Evolutionary conservation across 257 asterid genomes (phyloP).

Genomic region (Anisodus tanguticus): DNA sequence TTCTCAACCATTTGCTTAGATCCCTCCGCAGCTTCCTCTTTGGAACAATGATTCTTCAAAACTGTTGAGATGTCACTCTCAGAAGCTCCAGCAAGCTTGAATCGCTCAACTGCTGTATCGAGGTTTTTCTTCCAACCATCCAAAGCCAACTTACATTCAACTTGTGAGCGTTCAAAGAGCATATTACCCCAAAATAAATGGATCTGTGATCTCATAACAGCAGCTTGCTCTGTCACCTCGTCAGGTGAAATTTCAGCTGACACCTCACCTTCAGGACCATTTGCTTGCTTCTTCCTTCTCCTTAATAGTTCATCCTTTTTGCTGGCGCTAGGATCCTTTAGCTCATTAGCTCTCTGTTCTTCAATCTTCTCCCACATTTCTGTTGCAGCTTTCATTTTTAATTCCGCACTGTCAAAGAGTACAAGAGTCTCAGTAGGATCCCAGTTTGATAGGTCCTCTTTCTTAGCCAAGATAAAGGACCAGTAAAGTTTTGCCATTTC

Average conservation of each 20-base stretch:
- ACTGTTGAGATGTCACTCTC: conserved; percentile 81
- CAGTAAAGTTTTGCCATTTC: conserved; percentile 98
- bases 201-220: conserved; percentile 91
- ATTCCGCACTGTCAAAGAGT: conserved; percentile 81
- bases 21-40: conserved; percentile 54
- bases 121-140: conserved; percentile 82
- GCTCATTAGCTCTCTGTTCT: conserved; percentile 78
- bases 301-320: conserved; percentile 71
- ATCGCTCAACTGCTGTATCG: conserved; percentile 76
- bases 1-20: conserved; percentile 47
- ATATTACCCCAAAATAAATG: conserved; percentile 95
- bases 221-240: conserved; percentile 86
- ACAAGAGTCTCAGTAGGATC: conserved; percentile 77
- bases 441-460: conserved; percentile 80
- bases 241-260: conserved; percentile 63
- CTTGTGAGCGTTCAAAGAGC: conserved; percentile 92
- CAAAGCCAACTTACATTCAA: conserved; percentile 74
- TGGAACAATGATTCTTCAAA: conserved; percentile 78
- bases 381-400: conserved; percentile 85
- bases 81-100: conserved; percentile 95
- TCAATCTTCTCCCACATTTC: conserved; percentile 95
- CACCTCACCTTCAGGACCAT: conserved; percentile 56
- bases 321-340: conserved; percentile 60
- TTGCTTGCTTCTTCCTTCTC: conserved; percentile 66
- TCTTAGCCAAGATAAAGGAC: conserved; percentile 84